phyloP scores from a whole-genome alignment of 2,329 filamentous ascomycete species.

The Colletotrichum sojae region DNA sequence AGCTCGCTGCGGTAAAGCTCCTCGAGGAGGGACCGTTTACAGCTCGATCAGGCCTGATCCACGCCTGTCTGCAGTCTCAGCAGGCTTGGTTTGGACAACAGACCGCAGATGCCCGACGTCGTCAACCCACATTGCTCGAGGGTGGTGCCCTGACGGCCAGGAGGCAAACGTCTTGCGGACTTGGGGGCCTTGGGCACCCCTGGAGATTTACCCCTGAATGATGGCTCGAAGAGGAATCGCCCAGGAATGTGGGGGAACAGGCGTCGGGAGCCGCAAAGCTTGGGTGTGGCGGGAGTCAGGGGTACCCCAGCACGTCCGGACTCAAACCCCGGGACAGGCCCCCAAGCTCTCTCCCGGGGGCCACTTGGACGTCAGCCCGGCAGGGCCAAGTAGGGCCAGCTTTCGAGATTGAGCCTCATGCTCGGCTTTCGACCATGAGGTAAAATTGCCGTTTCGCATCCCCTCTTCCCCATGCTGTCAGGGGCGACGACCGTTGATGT shows the following conservation, averaged over 20 bases:
- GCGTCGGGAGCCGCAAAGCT: slow-evolving; percentile 32
- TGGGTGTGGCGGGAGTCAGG: slow-evolving; percentile 4
- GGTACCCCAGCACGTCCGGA: slow-evolving; percentile 7
- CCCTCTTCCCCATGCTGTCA: background rate
- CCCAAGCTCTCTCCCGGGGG: background rate
- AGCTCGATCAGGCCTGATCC: background rate
- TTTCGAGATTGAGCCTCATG: slow-evolving; percentile 18
- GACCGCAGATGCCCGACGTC: background rate
- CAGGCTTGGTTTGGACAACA: background rate
- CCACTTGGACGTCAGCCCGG: slow-evolving; percentile 15
- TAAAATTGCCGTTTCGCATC: background rate
- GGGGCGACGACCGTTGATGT: background rate
- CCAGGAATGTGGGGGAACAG: slow-evolving; percentile 31
- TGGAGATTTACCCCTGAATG: slow-evolving; percentile 14
- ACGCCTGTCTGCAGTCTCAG: background rate
- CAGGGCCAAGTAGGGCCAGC: slow-evolving; percentile 7
- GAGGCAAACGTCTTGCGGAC: background rate
- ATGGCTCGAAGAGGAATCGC: background rate
- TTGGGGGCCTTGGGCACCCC: background rate
- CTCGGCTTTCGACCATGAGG: slow-evolving; percentile 6
- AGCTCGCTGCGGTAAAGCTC: background rate
- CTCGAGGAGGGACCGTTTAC: background rate
- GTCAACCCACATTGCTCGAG: background rate
- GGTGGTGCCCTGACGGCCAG: slow-evolving; percentile 1
- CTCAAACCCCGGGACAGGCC: background rate